Evolutionary conservation across 2,329 filamentous ascomycete species (phyloP), one percentile per base, ranked within the genome.

Genomic region (Trichoderma semiorbis): DNA sequence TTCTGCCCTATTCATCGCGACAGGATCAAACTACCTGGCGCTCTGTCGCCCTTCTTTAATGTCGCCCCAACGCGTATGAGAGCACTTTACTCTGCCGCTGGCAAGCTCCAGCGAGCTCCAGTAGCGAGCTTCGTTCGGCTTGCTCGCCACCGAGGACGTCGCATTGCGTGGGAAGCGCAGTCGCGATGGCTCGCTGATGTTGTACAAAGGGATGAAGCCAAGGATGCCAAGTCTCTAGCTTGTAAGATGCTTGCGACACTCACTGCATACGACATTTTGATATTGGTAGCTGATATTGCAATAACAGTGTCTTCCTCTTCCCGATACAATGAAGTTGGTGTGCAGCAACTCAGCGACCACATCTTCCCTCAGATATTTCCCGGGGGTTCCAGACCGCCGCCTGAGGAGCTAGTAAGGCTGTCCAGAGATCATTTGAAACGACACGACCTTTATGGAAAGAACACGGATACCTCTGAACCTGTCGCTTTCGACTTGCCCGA

Each of bases 361-460:
- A 87, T 99, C 58, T 93, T 95, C 80, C 79, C 88, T 2, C 96
- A 98, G 81, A 84, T 99, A 55, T 99, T 99, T 78, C 89, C 88
- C 5, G 83, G 85, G 50, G 84, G 83, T 62, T 78, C 81, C 73
- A 81, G 85, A 12, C 84, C 88, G 3, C 87, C 92, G 2, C 89
- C 93, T 2, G 83, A 88, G 57, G 89, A 94, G 72, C 89, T 99
- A 8, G 89, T 98, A 47, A 85, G 92, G 14, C 86, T 99, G 18
- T 92, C 96, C 0, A 91, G 87, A 75, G 91, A 97, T 74, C 96
- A 99, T 80, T 85, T 99, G 53, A 86, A 84, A 8, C 90, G 93
- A 50, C 96, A 99, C 85, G 93, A 97, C 30, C 85, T 99, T 18
- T 86, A 95, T 16, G 96, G 94, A 47, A 98, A 97, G 85, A 97